These are phyloP conservation scores for Paraurostyla sp. DNA, from an alignment of 73 alveolate species.

Conservation along the genomic window DNA sequence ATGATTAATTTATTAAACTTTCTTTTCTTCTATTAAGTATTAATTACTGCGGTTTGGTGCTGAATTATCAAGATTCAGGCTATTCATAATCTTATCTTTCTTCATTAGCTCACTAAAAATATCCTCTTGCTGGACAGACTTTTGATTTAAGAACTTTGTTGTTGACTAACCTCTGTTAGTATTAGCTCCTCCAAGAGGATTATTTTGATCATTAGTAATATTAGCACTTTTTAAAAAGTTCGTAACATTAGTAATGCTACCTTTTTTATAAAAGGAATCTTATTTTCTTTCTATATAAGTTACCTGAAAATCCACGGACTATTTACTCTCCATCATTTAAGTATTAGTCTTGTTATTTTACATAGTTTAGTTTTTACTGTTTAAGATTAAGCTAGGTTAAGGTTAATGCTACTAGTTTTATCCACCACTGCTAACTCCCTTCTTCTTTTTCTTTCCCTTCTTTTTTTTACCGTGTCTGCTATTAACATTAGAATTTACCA, in stretches of 20 bases:
- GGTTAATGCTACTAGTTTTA: neutral
- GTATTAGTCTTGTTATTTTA: conserved; percentile 35
- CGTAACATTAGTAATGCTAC: neutral
- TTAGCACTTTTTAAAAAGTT: neutral
- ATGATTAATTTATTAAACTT: neutral
- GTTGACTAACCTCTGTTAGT: neutral
- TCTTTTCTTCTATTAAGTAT: neutral
- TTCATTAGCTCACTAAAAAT: neutral
- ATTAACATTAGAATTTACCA: neutral
- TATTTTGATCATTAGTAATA: neutral
- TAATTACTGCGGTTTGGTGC: too few relatives aligned
- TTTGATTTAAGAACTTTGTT: conserved; percentile 17
- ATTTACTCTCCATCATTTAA: conserved; percentile 35
- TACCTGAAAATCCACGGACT: conserved; percentile 31
- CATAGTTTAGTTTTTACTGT: conserved; percentile 1
- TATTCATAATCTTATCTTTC: neutral
- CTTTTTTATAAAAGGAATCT: conserved; percentile 9
- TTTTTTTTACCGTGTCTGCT: conserved; percentile 23
- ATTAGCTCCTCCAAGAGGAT: neutral
- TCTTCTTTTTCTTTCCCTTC: conserved; percentile 46
- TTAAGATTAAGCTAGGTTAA: neutral
- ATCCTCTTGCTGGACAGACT: neutral
- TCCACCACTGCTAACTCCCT: neutral
- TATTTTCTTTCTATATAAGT: conserved; percentile 27
- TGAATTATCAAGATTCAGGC: too few relatives aligned